phyloP scores from a whole-genome alignment of 2,329 filamentous ascomycete genomes.

The Alternaria novae-zelandiae region DNA sequence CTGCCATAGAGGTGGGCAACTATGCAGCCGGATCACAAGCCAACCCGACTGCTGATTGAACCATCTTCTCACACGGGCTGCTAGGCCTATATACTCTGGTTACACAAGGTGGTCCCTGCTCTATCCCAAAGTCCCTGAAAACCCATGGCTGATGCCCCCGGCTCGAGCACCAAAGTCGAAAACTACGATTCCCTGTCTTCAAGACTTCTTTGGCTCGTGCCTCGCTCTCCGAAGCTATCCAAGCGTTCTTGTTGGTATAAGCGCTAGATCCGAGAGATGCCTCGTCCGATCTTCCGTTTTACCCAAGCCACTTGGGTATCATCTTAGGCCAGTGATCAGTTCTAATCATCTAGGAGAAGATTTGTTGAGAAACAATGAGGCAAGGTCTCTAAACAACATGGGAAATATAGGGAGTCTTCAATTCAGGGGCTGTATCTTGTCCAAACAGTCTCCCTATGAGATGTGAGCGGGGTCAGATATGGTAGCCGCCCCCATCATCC shows the following conservation, averaged over 20 bases:
- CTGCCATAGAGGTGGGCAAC: constrained; percentile 13
- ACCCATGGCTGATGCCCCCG: constrained; percentile 11
- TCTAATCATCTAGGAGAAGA: constrained; percentile 22
- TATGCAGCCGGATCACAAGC: constrained; percentile 28
- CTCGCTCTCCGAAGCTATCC: background rate
- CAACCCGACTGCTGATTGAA: constrained; percentile 12
- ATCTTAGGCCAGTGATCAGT: constrained; percentile 6
- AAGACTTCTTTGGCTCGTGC: constrained; percentile 9
- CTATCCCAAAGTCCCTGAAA: constrained; percentile 36
- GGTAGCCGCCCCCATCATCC: constrained; percentile 24
- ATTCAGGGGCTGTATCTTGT: constrained; percentile 15
- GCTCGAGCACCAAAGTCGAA: constrained; percentile 13
- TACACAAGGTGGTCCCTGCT: constrained; percentile 15
- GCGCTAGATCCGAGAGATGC: constrained; percentile 3
- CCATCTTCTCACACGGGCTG: constrained; percentile 6
- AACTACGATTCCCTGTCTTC: constrained; percentile 6
- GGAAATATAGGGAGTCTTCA: constrained; percentile 7
- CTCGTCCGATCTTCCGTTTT: background rate
- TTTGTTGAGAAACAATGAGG: constrained; percentile 20
- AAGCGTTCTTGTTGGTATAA: background rate
- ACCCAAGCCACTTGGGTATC: background rate
- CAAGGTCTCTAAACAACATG: constrained; percentile 10
- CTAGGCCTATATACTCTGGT: constrained; percentile 7
- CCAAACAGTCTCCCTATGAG: constrained; percentile 17
- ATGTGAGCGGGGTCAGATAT: constrained; percentile 18